Evolutionary conservation across 1,139 yeast species (phyloP), one percentile per base, ranked within the genome.

Genomic region (Kodamaea suecica): DNA sequence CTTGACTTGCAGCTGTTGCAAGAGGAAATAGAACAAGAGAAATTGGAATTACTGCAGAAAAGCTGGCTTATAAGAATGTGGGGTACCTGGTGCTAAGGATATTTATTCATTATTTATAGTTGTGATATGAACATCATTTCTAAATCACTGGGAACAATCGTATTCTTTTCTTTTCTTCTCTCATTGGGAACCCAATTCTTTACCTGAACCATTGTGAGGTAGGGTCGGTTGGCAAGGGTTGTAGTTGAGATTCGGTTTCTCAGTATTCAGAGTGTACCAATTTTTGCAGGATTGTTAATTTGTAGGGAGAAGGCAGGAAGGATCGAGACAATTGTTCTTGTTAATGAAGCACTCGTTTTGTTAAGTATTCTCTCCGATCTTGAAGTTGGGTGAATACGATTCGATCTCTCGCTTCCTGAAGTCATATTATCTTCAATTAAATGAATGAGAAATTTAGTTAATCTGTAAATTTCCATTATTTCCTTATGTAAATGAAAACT

Each of bases 11-110:
- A 61, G 4, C 32, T 48, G 23, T 36, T 59, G 12, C 38, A 40
- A 15, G 52, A 50, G 37, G 66, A 61, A 37, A 37, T 53, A 14
- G 49, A 42, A 6, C 57, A 50, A 25, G 63, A 56, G 14, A 27
- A 31, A 14, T 38, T 29, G 14, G 35, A 34, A 3, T 30, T 40
- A 17, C 35, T 30, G 20, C 33, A 27, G n/a, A 45, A 42, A 41
- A 50, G 55, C 16, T 21, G 44, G 29, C 44, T 47, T 39, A 38
- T 40, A 17, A 44, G 51, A 31, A 19, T 49, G 16, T 52, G 47
- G 49, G 36, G 39, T 10, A 40, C 36, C 25, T 49, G 50, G 52
- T 50, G 50, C 34, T 50, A 34, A 31, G 24, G 16, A 5, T 27
- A 23, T 23, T n/a, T 23, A 23, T 23, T 23, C 26, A 20, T n/a